Base-by-base conservation (phyloP, 805 yeast genomes). In the Priceomyces haplophilus region DNA sequence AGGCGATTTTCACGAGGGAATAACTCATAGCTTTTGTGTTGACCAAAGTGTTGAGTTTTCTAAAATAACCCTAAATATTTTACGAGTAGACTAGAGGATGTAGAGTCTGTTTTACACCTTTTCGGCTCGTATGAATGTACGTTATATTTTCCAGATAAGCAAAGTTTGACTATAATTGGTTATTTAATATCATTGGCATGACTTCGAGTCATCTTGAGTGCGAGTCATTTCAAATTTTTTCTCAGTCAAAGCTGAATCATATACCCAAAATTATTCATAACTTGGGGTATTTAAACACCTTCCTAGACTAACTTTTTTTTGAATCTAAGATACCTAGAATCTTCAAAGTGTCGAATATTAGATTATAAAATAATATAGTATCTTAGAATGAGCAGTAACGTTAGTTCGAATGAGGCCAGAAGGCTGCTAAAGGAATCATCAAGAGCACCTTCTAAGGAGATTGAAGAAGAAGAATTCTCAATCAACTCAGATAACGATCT, bases 1-100 rank as follows among this genome's bases (percentile, higher is more conserved):
- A 6, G 67, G 68, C 7, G 61, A 62, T 7, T 53, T 64, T 15
- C 64, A 65, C 43, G 62, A 58, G 19, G 69, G 65, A 1, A 72
- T 80, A 25, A 65, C 72, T 7, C 88, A 83, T 55, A 73, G 84
- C 31, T 82, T 83, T 56, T 82, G 87, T 53, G 70, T 83, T 10
- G 64, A 69, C 35, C 79, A 79, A 46, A 78, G 80, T 53, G 68
- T 64, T 34, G 72, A 67, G 54, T 73, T 80, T 52, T 76, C 82
- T 10, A 54, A 62, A 17, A 62, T 73, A 7, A 73, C 79, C 1
- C 44, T 48, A 30, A 52, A 42, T 10, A 60, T 54, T 10, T 38
- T 50, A 13, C 12, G 31, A 27, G 31, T 7, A n/a, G 15, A 12
- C 15, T 15, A 6, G 31, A 10, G 11, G 8, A 11, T 5, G n/a